Evolutionary conservation across 345 rosid genomes (phyloP), one percentile per base, ranked within the genome.

Genomic region (rapeseed (Brassica napus)): DNA sequence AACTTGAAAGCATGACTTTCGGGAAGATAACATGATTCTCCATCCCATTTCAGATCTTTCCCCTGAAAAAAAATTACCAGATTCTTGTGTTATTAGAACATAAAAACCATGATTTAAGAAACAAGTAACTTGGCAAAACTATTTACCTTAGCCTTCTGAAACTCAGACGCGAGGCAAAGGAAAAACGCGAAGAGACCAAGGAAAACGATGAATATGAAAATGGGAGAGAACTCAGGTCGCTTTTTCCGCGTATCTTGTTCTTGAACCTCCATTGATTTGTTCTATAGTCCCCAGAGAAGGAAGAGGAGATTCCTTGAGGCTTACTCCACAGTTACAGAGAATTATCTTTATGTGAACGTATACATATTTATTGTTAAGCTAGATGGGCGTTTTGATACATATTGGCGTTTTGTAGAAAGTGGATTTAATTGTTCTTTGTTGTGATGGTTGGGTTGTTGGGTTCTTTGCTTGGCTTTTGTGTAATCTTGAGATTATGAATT

Each of bases 21-120:
- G 0, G 93, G 91, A 77, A 94, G 78, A 76, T 82, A 84, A 85
- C 98, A 92, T 0, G 88, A 81, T 62, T 83, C 72, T 21, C 92
- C 89, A 37, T 90, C 87, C 86, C 91, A 71, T 77, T 81, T 90
- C 16, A 92, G 79, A 81, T 90, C 91, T 39, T 68, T 87, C 70
- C 74, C 82, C 97, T 94, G 35, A 67, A 76, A 24, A 9, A 15
- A 7, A 2, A 24, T 12, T 42, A 67, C 23, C 21, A 68, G 37
- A 23, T 67, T 42, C 34, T 42, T 44, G 57, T 68, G 35, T 30
- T 23, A 6, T 67, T 11, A 4, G 28, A 58, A 34, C 69, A 52
- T 24, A 59, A 16, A 21, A 79, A 57, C 7, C 11, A 55, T 55
- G 18, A 55, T 26, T 18, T 18, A 16, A 16, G 5, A 47, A 12